phyloP scores from a whole-genome alignment of 2,329 filamentous ascomycete species.

The Neoarthrinium moseri region DNA sequence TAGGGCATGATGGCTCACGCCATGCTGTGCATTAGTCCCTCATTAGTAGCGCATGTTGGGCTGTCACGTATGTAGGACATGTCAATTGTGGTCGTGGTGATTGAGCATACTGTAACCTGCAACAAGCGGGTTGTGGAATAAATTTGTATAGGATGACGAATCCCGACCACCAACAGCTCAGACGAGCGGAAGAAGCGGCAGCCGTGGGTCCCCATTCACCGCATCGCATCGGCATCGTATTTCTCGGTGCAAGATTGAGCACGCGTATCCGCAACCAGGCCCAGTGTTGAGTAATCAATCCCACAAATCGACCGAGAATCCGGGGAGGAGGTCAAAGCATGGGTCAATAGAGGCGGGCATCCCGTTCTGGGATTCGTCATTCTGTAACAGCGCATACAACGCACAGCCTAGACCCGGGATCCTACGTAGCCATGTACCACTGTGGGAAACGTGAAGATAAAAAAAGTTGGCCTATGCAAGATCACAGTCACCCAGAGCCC shows the following conservation, averaged over 20 bases:
- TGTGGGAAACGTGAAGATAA: neutral
- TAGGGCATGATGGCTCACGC: no score
- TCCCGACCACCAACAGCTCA: neutral
- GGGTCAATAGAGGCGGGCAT: neutral
- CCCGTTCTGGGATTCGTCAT: neutral
- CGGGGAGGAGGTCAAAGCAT: conserved; percentile 2
- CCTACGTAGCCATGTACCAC: neutral
- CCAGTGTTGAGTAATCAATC: conserved; percentile 5
- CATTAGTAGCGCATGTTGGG: neutral
- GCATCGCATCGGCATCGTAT: conserved; percentile 4
- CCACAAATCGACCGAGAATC: conserved; percentile 8
- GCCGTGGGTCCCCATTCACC: neutral
- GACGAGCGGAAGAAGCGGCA: conserved; percentile 3
- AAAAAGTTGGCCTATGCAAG: no score
- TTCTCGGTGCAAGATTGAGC: neutral
- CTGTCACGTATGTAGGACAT: neutral
- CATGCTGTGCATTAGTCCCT: neutral
- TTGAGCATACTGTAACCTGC: no score
- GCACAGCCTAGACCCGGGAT: neutral
- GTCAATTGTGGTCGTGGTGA: no score
- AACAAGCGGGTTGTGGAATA: neutral
- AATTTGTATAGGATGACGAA: neutral
- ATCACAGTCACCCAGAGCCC: no score
- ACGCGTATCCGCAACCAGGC: neutral
- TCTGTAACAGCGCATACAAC: neutral